Evolutionary conservation across 345 rosid genomes (phyloP).

Genomic region (Kandelia obovata): DNA sequence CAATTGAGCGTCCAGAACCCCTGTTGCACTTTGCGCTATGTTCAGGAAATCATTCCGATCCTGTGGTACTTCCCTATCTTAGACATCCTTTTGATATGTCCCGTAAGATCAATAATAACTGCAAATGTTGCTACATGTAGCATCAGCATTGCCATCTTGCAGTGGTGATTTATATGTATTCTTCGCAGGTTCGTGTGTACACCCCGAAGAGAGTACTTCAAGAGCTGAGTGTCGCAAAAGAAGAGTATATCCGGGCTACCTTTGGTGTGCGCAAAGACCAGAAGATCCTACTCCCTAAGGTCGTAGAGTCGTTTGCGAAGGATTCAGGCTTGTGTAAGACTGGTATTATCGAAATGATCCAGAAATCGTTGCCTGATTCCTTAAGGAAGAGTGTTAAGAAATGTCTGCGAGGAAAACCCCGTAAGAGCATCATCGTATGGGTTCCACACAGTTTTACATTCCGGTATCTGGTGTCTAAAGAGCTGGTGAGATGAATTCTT

Average conservation of each 20-base stretch:
- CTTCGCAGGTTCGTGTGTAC: slow-evolving; percentile 70
- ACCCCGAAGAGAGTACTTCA: slow-evolving; percentile 65
- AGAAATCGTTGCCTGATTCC: slow-evolving; percentile 60
- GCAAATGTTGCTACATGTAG: neutral
- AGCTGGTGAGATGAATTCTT: slow-evolving; percentile 49
- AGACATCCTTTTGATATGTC: neutral
- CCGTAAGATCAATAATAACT: too few relatives aligned
- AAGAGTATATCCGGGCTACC: slow-evolving; percentile 77
- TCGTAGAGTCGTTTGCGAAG: slow-evolving; percentile 66
- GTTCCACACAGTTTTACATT: slow-evolving; percentile 79
- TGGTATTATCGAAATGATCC: slow-evolving; percentile 64
- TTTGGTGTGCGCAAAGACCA: slow-evolving; percentile 67
- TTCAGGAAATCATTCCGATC: slow-evolving; percentile 94
- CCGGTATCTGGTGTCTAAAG: slow-evolving; percentile 82
- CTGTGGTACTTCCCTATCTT: slow-evolving; percentile 55
- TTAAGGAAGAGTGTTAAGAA: slow-evolving; percentile 47
- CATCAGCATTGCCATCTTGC: neutral
- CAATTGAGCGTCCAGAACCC: slow-evolving; percentile 59
- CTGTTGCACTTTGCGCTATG: slow-evolving; percentile 80
- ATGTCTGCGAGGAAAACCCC: slow-evolving; percentile 54
- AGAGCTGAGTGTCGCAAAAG: slow-evolving; percentile 83
- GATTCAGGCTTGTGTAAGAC: slow-evolving; percentile 56
- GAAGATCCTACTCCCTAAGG: slow-evolving; percentile 76
- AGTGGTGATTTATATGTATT: too few relatives aligned
- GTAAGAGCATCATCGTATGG: slow-evolving; percentile 68